phyloP scores from a whole-genome alignment of 495 filamentous ascomycete genomes.

The Delitschia confertaspora region DNA sequence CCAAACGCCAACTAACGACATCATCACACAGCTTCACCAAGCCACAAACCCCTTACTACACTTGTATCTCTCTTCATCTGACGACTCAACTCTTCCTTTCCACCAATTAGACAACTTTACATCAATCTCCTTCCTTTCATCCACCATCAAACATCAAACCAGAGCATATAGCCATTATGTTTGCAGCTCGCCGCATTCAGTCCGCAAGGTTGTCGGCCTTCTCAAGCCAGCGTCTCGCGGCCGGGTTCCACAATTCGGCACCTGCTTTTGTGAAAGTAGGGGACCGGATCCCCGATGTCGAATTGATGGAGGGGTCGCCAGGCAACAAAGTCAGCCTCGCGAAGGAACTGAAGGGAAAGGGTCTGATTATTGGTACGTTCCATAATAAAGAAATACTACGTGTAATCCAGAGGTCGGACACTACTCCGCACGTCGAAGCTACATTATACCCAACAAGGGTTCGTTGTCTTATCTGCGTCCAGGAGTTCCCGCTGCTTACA shows the following conservation, averaged over 20 bases:
- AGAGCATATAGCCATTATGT: constrained; percentile 1
- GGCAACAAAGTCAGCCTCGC: constrained; percentile 83
- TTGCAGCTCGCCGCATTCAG: constrained; percentile 11
- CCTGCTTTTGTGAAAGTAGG: constrained; percentile 47
- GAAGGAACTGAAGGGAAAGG: constrained; percentile 59
- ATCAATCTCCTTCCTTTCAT: too few relatives aligned
- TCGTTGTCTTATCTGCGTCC: not conserved
- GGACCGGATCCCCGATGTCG: constrained; percentile 53
- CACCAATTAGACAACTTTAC: too few relatives aligned
- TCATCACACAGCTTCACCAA: not conserved
- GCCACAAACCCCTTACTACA: not conserved
- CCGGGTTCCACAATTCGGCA: constrained; percentile 47
- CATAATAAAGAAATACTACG: not conserved
- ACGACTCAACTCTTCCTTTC: too few relatives aligned
- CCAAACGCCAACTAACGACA: too few relatives aligned
- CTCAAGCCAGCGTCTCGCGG: constrained; percentile 25
- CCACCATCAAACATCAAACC: too few relatives aligned
- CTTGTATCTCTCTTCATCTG: not conserved
- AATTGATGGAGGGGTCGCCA: constrained; percentile 54
- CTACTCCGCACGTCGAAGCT: not conserved
- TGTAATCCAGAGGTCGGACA: not conserved
- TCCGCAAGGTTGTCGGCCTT: constrained; percentile 5
- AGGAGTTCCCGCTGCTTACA: constrained; percentile 82
- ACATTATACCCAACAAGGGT: not conserved
- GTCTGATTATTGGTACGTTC: constrained; percentile 57